Evolutionary conservation across 2,329 filamentous ascomycete genomes (phyloP).

Genomic region (Colletotrichum tabaci): DNA sequence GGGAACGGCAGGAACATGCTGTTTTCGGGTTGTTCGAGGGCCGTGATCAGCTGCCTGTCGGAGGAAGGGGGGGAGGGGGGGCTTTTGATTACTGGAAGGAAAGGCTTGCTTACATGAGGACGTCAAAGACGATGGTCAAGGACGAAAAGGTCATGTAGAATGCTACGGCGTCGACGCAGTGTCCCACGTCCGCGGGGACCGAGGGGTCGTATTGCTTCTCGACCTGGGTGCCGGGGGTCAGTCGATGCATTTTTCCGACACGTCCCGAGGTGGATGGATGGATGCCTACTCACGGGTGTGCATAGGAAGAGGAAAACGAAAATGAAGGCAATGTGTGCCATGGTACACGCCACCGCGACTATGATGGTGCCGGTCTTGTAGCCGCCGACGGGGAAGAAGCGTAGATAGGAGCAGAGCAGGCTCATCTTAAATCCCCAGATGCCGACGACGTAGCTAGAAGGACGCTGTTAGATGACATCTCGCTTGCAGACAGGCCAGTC

Average conservation of each 20-base stretch:
- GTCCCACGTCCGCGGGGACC: slow-evolving; percentile 50
- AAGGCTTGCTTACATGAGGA: slow-evolving; percentile 53
- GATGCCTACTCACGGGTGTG: slow-evolving; percentile 47
- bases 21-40: not conserved
- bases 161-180: slow-evolving; percentile 56
- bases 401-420: slow-evolving; percentile 60
- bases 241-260: not conserved
- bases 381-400: slow-evolving; percentile 57
- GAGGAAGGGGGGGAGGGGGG: no score
- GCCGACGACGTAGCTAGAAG: slow-evolving; percentile 55
- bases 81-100: not conserved
- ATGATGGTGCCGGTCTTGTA: slow-evolving; percentile 53
- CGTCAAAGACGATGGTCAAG: slow-evolving; percentile 59
- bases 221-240: slow-evolving; percentile 28
- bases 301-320: slow-evolving; percentile 55
- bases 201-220: slow-evolving; percentile 58
- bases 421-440: slow-evolving; percentile 64
- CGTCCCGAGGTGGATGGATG: no score
- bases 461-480: slow-evolving; percentile 2
- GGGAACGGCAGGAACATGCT: slow-evolving; percentile 60
- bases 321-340: slow-evolving; percentile 58
- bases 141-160: slow-evolving; percentile 60
- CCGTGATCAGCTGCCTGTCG: not conserved
- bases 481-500: no score
- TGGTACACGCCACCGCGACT: slow-evolving; percentile 51